Evolutionary conservation across 371 early-diverging fungal genomes (phyloP).

Genomic region (Mucor saturninus): DNA sequence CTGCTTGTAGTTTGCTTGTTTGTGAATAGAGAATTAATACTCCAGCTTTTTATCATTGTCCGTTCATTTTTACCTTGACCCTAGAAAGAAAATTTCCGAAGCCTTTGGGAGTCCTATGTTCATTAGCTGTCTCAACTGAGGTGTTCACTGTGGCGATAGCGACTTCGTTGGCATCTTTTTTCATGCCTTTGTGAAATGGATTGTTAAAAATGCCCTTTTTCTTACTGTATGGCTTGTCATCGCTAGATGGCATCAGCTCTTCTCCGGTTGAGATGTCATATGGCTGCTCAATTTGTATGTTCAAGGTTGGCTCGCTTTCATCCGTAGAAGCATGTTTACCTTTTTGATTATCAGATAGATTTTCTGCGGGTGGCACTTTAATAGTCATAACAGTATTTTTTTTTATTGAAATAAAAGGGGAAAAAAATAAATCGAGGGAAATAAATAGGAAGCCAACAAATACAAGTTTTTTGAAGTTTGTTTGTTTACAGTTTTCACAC

Average conservation of each 20-base stretch:
- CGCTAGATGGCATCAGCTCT: background rate
- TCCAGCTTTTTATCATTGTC: background rate
- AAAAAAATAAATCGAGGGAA: background rate
- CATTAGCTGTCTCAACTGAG: constrained; percentile 1
- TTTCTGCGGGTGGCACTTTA: background rate
- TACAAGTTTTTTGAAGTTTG: background rate
- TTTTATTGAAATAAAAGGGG: constrained; percentile 1
- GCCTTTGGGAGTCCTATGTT: constrained; percentile 17
- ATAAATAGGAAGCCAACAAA: background rate
- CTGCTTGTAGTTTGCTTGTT: constrained; percentile 15
- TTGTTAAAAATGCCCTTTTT: constrained; percentile 6
- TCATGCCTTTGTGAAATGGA: background rate
- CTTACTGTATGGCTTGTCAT: constrained; percentile 1
- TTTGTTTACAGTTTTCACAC: background rate
- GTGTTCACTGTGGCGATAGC: constrained; percentile 1
- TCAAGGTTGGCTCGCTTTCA: constrained; percentile 7
- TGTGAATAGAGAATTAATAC: background rate
- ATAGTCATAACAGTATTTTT: background rate
- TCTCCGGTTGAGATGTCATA: constrained; percentile 8
- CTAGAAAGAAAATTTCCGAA: constrained; percentile 17
- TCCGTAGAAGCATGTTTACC: constrained; percentile 10
- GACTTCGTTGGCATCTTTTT: constrained; percentile 6
- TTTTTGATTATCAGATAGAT: background rate
- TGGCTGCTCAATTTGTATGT: constrained; percentile 17
- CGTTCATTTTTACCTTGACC: background rate